Percentiles rank a stretch among this genome's conserved stretches.
phyloP scores from a whole-genome alignment of 2,329 filamentous ascomycete genomes.

The Xylogone sp. region DNA sequence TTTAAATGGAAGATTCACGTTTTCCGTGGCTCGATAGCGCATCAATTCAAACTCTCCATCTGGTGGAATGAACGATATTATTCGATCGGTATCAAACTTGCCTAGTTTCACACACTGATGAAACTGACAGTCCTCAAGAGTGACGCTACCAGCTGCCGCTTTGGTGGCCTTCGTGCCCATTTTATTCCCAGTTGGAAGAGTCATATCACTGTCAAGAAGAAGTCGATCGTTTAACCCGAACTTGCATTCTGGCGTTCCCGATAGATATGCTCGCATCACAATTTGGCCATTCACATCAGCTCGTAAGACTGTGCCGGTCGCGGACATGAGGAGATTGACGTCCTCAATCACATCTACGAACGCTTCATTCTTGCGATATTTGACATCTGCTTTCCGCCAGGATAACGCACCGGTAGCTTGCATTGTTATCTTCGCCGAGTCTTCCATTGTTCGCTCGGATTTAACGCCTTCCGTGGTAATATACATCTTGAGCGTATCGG shows the following conservation, averaged over 20 bases:
- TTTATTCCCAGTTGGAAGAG: conserved; percentile 69
- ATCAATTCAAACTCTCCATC: conserved; percentile 98
- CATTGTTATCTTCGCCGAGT: conserved; percentile 98
- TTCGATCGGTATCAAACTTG: conserved; percentile 93
- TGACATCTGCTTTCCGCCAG: conserved; percentile 95
- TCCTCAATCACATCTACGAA: conserved; percentile 99
- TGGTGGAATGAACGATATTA: conserved; percentile 94
- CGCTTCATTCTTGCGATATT: conserved; percentile 98
- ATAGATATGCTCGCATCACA: conserved; percentile 96
- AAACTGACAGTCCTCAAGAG: conserved; percentile 96
- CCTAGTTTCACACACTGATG: conserved; percentile 98
- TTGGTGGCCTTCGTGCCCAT: conserved; percentile 86
- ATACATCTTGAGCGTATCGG: conserved; percentile 99
- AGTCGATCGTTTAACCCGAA: conserved; percentile 96
- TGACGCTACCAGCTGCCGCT: conserved; percentile 91
- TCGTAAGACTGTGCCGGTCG: conserved; percentile 87
- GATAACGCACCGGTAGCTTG: conserved; percentile 96
- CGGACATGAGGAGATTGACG: conserved; percentile 98
- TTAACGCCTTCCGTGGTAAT: conserved; percentile 99
- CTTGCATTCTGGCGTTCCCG: conserved; percentile 96
- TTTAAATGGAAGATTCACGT: conserved; percentile 98
- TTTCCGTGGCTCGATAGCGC: conserved; percentile 97
- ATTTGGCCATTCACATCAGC: conserved; percentile 97
- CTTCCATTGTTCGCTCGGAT: conserved; percentile 78
- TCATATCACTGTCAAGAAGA: conserved; percentile 75